A percentile compares a stretch with the other conserved stretches of the same genome.
These are phyloP conservation scores for Tritrichomonas musculus DNA, from an alignment of 208 protist species.

Conservation along the genomic window DNA sequence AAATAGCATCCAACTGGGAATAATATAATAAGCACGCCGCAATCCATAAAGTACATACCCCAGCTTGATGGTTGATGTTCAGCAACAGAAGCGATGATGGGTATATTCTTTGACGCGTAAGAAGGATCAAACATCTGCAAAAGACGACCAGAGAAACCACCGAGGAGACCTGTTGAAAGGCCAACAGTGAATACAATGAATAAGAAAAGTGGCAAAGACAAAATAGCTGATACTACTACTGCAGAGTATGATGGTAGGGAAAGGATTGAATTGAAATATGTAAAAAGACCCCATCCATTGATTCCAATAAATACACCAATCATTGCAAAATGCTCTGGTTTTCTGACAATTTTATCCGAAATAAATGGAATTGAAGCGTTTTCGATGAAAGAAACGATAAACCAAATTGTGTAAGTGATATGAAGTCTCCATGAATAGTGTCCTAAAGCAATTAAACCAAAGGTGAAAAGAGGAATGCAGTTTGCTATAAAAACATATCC, in stretches of 20 bases:
- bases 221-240: not conserved
- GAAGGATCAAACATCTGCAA: not conserved
- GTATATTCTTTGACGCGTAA: slow-evolving; percentile 57
- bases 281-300: slow-evolving; percentile 58
- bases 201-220: not conserved
- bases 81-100: slow-evolving; percentile 82
- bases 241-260: not conserved
- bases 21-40: slow-evolving; percentile 68
- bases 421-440: slow-evolving; percentile 72
- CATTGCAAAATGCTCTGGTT: slow-evolving; percentile 78
- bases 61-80: slow-evolving; percentile 86
- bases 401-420: slow-evolving; percentile 81
- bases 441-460: slow-evolving; percentile 68
- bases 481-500: slow-evolving; percentile 96
- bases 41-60: slow-evolving; percentile 79
- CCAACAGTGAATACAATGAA: not conserved
- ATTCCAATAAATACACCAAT: slow-evolving; percentile 70
- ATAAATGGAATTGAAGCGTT: slow-evolving; percentile 80
- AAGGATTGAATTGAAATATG: not conserved
- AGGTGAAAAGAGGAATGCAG: slow-evolving; percentile 81
- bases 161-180: not conserved
- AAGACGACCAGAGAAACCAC: not conserved
- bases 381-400: slow-evolving; percentile 76
- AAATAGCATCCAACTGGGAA: slow-evolving; percentile 74
- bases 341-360: slow-evolving; percentile 75